A percentile compares a stretch with the other conserved stretches of the same genome.
These are phyloP conservation scores for Sanghuangporus weigelae DNA, from an alignment of 1,284 basidiomycete species.

Conservation along the genomic window DNA sequence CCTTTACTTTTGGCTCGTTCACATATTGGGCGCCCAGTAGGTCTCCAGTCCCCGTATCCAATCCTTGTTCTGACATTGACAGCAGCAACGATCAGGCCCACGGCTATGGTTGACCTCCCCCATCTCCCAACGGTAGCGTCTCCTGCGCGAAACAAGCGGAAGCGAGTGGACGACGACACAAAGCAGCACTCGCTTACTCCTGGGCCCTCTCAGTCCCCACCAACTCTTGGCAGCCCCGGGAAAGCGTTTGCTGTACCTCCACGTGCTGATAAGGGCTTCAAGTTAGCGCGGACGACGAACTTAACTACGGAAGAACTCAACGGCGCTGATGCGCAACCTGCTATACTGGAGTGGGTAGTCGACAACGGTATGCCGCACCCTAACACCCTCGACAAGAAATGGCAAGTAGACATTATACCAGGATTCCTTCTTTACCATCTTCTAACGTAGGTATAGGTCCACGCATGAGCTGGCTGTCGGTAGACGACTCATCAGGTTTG, in stretches of 20 bases:
- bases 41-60: constrained; percentile 20
- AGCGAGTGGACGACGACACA: constrained; percentile 7
- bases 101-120: constrained; percentile 6
- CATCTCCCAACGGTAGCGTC: background rate
- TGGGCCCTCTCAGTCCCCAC: background rate
- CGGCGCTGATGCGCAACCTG: background rate
- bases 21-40: constrained; percentile 51
- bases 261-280: background rate
- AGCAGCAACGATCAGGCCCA: constrained; percentile 6
- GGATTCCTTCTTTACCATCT: constrained; percentile 3
- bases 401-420: background rate
- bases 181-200: background rate
- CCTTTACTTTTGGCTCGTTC: constrained; percentile 66
- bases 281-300: constrained; percentile 8
- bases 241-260: background rate
- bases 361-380: constrained; percentile 19
- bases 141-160: constrained; percentile 8
- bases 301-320: background rate
- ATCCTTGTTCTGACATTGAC: background rate
- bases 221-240: background rate
- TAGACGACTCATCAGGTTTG: constrained; percentile 69
- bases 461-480: constrained; percentile 49
- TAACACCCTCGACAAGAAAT: constrained; percentile 9
- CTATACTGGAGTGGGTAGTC: constrained; percentile 14
- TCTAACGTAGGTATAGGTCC: constrained; percentile 48